Evolutionary conservation across 2,329 filamentous ascomycete genomes (phyloP), one percentile per base, ranked within the genome.

Genomic region (Intubia oerlemansii): DNA sequence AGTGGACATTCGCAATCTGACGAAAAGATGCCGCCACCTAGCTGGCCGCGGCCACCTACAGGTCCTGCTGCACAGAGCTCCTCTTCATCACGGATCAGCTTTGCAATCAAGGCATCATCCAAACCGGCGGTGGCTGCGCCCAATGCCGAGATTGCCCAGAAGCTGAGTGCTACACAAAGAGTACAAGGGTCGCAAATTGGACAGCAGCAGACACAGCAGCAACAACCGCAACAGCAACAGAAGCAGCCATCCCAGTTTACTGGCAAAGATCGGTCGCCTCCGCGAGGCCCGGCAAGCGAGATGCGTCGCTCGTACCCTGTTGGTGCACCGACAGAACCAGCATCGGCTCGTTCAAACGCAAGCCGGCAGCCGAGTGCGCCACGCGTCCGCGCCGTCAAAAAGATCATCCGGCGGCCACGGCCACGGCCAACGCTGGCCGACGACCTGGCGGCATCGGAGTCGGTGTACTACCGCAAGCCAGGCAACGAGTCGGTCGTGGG

Each of bases 401-500:
- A 12, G 51, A 46, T 15, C 57, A 48, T 45, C 69, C 56, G 77
- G 44, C 67, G 75, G 17, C 53, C 68, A 10, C 88, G 82, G 44
- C 58, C 69, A 26, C 69, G 72, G 29, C 81, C 80, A 3, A 64
- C 58, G 5, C 53, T 95, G 2, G 54, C 73, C 0, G 54, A 69
- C 15, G 79, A 92, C 18, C 66, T 85, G 41, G 67, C 70, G 9
- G 56, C 61, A 5, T 91, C 84, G 0, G 76, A 85, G 25, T 93
- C 84, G 1, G 82, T 95, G 4, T 95, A 90, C 50, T 92, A 76
- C 52, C 66, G 85, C 37, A 95, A 93, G 46, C 84, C 84, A 2
- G 85, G 85, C n/a, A 92, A 95, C 41, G 85, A 91, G 46, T 95
- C 85, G 1, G 85, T 95, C 1, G 76, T 95, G 13, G 85, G 85